phyloP scores from a whole-genome alignment of 1,139 yeast species.

The Yamadazyma spencermartinsiae region DNA sequence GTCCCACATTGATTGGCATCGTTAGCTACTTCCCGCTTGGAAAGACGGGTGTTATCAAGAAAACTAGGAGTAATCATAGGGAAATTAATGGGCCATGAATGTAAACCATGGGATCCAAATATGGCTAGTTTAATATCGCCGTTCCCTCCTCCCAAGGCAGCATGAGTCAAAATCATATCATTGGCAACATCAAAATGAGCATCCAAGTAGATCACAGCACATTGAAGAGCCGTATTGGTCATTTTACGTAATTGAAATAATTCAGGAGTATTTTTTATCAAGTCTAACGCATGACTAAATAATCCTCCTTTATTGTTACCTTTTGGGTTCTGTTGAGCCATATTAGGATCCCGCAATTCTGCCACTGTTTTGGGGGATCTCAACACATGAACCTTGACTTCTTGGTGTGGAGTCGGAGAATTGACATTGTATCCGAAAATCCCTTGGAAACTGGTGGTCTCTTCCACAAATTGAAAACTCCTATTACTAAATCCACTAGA shows the following conservation, averaged over 20 bases:
- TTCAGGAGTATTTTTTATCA: conserved; percentile 46
- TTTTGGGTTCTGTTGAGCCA: conserved; percentile 81
- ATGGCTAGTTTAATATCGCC: conserved; percentile 74
- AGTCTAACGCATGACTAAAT: conserved; percentile 77
- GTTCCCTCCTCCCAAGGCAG: conserved; percentile 91
- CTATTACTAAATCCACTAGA: conserved; percentile 78
- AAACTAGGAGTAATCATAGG: conserved; percentile 71
- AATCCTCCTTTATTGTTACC: conserved; percentile 76
- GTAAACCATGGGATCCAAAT: conserved; percentile 90
- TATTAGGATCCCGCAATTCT: conserved; percentile 73
- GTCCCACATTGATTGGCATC: conserved; percentile 84
- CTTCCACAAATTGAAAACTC: conserved; percentile 78
- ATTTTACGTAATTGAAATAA: conserved; percentile 19
- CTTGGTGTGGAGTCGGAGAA: conserved; percentile 50
- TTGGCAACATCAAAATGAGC: conserved; percentile 71
- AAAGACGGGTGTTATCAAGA: conserved; percentile 66
- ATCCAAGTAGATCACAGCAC: conserved; percentile 83
- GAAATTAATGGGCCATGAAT: conserved; percentile 82
- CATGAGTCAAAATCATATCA: conserved; percentile 77
- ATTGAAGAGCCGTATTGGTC: conserved; percentile 56
- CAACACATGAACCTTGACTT: conserved; percentile 76
- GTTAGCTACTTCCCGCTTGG: conserved; percentile 76
- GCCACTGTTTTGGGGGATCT: conserved; percentile 64
- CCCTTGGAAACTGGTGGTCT: conserved; percentile 32
- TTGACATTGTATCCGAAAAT: conserved; percentile 38